A percentile compares a stretch with the other conserved stretches of the same genome.
These are phyloP conservation scores for Jackrogersella multiformis DNA, from an alignment of 495 filamentous ascomycete species.

Conservation along the genomic window DNA sequence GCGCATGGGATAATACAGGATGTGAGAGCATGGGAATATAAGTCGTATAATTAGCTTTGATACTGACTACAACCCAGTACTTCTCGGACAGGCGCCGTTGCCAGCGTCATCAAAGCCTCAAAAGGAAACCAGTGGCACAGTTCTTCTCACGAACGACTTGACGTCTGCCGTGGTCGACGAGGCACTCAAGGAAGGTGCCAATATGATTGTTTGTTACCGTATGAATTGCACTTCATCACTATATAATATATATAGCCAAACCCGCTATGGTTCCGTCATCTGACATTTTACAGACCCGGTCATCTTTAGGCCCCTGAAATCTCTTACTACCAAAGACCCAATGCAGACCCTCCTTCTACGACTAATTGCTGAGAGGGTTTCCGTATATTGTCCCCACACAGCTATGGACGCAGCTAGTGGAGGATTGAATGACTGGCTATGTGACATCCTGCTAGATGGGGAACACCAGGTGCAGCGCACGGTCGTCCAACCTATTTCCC, in stretches of 20 bases:
- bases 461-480: conserved; percentile 43
- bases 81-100: conserved; percentile 41
- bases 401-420: conserved; percentile 88
- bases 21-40: conserved; percentile 60
- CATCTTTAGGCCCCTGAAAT: conserved; percentile 92
- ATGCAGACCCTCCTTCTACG: conserved; percentile 87
- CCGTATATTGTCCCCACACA: conserved; percentile 95
- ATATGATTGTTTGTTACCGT: conserved; percentile 90
- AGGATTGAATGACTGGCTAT: conserved; percentile 95
- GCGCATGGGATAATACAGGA: conserved; percentile 93
- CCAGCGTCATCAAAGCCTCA: conserved; percentile 11
- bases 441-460: conserved; percentile 73
- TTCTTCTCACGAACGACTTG: conserved; percentile 91
- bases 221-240: conserved; percentile 42
- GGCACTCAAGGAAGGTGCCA: conserved; percentile 78
- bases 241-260: background rate
- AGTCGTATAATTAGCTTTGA: background rate
- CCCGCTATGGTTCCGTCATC: background rate
- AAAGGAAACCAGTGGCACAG: conserved; percentile 44
- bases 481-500: conserved; percentile 51
- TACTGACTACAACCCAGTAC: conserved; percentile 32
- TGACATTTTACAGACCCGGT: conserved; percentile 75
- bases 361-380: conserved; percentile 87
- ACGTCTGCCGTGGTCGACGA: conserved; percentile 91
- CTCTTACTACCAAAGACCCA: conserved; percentile 80